Evolutionary conservation across 176 grass and related monocot species (phyloP).

Genomic region (Rhynchospora pubera): DNA sequence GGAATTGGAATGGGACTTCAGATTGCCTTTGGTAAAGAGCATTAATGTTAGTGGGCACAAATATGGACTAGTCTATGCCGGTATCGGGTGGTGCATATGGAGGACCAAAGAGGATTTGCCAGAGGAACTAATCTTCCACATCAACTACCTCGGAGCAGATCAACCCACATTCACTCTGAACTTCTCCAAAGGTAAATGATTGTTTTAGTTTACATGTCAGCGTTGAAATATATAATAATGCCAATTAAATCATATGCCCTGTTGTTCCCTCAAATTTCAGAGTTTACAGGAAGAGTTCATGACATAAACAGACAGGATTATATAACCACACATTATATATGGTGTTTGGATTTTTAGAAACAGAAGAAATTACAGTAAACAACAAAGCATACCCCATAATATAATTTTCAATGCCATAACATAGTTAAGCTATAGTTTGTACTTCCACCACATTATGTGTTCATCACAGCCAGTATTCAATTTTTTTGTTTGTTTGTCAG

Average conservation of each 20-base stretch:
- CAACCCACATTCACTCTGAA: constrained; percentile 95
- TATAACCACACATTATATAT: not conserved
- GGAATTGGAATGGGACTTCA: constrained; percentile 83
- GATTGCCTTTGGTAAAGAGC: constrained; percentile 89
- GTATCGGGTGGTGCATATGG: constrained; percentile 87
- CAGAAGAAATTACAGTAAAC: not conserved
- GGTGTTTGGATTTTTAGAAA: not conserved
- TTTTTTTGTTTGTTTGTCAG: not conserved
- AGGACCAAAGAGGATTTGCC: constrained; percentile 75
- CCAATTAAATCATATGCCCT: not conserved
- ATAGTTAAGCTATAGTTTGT: not conserved
- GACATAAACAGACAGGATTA: not conserved
- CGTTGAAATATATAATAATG: not conserved
- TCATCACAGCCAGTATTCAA: not conserved
- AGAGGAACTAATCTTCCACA: constrained; percentile 96
- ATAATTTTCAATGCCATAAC: not conserved
- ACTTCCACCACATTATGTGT: not conserved
- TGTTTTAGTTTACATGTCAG: not conserved
- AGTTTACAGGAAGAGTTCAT: not conserved
- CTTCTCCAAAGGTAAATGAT: constrained; percentile 69
- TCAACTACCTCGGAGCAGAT: constrained; percentile 93
- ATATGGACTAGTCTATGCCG: constrained; percentile 82
- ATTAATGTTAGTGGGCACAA: constrained; percentile 90
- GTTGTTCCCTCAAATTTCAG: not conserved
- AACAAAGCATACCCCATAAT: not conserved